Base-by-base conservation (phyloP, 768 basidiomycete genomes). In the Trametes villosa region DNA sequence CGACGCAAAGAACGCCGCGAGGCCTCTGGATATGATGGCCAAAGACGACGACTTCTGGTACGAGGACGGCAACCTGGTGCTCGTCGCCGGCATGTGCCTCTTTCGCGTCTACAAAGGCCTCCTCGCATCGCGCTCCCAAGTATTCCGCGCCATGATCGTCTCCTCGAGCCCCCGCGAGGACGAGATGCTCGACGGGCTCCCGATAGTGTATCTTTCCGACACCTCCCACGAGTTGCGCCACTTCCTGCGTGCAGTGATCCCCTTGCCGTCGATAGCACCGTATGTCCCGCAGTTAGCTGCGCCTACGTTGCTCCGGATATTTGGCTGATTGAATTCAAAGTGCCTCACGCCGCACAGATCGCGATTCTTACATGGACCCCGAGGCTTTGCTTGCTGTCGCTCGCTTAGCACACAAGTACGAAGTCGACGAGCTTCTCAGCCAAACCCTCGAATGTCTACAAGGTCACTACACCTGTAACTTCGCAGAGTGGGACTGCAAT, bases 21-120 rank as follows among this genome's bases (percentile, higher is more conserved):
- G n/a, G n/a, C n/a, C n/a, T n/a, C n/a, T n/a, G n/a, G n/a, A n/a
- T n/a, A n/a, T n/a, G n/a, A n/a, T n/a, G n/a, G n/a, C n/a, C n/a
- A n/a, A n/a, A n/a, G 50, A 51, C 34, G 33, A 36, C 7, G 64
- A 50, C 40, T 30, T 67, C 45, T 64, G 58, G 58, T 64, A 53
- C 33, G n/a, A 44, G 13, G 65, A 67, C 36, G 65, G 65, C 17
- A 64, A 61, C 29, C 29, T 66, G 45, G 48, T 66, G 20, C 59
- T 66, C 15, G n/a, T 52, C 11, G 62, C 54, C 24, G 36, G 40
- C 12, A 29, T n/a, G 11, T n/a, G n/a, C 12, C 47, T 40, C 1
- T 67, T 64, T 49, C 38, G 51, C 11, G 49, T 63, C 12, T 55
- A 64, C 40, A 44, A 44, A 31, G 54, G 54, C 13, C 46, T 64